Base-by-base conservation (phyloP, 768 basidiomycete genomes). In the Pholiota molesta region DNA sequence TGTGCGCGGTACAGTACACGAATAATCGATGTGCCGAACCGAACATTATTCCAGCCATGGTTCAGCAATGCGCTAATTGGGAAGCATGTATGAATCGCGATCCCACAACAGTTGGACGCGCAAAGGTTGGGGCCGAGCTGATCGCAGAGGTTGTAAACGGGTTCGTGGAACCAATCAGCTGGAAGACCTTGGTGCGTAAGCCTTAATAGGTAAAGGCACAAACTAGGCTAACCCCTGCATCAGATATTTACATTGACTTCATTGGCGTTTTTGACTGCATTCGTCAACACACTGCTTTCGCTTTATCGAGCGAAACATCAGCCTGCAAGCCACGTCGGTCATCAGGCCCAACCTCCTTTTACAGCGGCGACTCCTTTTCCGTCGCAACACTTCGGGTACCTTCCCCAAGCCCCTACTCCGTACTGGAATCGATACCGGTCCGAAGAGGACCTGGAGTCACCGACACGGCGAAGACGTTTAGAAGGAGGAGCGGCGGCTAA, bases 91-190 rank as follows among this genome's bases (percentile, higher is more conserved):
- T 97, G 96, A 89, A 91, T 75, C 89, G 93, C 62, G 96, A 98
- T 79, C 94, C 96, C 58, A 87, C 89, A 19, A 88, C 90, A 42
- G 86, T 96, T 44, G 94, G 94, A 1, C 91, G 94, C 61, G 93
- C 95, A 62, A 88, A 86, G 68, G 90, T 99, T 66, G 89, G 92
- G 47, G 95, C 96, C 60, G 95, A 98, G 80, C 87, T 97, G 60
- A 89, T 99, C 74, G 97, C 94, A 56, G 96, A 97, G 71, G 91
- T 98, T 47, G 89, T 98, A 64, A 97, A 98, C 72, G 89, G 94
- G 1, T 99, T 99, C 71, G 92, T 99, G 14, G 97, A 99, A 71
- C 91, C 92, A 53, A 96, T 99, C 76, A 95, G 91, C 73, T 98
- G 95, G 94, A 97, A 96, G 78, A 95, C 95, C 13, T 78, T 98